Evolutionary conservation across 2,329 filamentous ascomycete genomes (phyloP).

Genomic region (Claviceps citrina): DNA sequence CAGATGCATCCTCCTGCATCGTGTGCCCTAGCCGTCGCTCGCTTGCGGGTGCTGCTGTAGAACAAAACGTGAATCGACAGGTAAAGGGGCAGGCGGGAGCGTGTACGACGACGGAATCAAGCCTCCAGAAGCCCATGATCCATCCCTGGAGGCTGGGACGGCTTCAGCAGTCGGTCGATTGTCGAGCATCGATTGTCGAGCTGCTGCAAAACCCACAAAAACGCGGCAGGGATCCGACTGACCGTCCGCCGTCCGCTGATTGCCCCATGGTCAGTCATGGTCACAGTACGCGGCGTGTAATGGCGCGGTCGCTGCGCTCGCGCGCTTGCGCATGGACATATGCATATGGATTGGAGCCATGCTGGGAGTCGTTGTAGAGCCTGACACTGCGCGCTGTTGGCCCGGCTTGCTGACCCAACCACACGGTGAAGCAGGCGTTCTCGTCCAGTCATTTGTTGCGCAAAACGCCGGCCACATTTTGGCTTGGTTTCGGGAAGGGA

Average conservation of each 20-base stretch:
- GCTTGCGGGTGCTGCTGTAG: neutral
- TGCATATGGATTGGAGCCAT: neutral
- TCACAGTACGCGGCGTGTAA: neutral
- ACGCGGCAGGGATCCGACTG: too few species aligned
- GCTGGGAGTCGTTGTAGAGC: too few species aligned
- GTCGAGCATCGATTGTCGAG: too few species aligned
- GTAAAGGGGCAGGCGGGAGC: too few species aligned
- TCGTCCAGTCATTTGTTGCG: neutral
- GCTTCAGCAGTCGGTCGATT: constrained; percentile 6
- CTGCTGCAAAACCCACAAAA: too few species aligned
- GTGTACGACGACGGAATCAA: neutral
- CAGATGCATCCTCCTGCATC: neutral
- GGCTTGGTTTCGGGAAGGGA: too few species aligned
- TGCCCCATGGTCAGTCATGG: too few species aligned
- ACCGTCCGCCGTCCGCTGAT: too few species aligned
- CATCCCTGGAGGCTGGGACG: too few species aligned
- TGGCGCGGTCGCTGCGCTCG: neutral
- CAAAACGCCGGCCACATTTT: neutral
- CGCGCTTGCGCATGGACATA: neutral
- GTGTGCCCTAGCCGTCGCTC: neutral
- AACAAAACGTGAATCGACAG: neutral
- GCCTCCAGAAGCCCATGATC: too few species aligned
- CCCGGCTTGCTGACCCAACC: neutral
- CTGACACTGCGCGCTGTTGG: neutral
- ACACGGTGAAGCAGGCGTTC: neutral